Conservation (phyloP, 2,329 filamentous ascomycete genomes). For the Beauveria australis region DNA sequence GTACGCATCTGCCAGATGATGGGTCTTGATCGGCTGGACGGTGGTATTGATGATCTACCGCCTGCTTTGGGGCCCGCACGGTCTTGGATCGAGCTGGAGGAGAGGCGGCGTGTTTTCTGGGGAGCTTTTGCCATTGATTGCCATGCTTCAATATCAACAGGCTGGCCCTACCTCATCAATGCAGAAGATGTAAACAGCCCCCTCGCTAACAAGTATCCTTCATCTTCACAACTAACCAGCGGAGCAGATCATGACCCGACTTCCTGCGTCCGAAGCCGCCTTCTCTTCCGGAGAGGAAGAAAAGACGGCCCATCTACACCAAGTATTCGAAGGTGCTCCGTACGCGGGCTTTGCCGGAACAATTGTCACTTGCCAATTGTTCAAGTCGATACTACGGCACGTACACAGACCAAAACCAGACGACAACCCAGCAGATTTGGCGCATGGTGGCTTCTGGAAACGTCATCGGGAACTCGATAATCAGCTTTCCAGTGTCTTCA, state of each 20-base stretch:
- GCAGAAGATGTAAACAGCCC: constrained; percentile 50
- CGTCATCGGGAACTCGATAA: constrained; percentile 79
- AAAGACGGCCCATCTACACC: constrained; percentile 52
- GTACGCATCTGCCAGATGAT: constrained; percentile 72
- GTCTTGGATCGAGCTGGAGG: constrained; percentile 70
- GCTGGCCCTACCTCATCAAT: constrained; percentile 79
- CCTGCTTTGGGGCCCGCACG: constrained; percentile 64
- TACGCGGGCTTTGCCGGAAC: constrained; percentile 68
- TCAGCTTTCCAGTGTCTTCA: constrained; percentile 65
- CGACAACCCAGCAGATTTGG: constrained; percentile 66
- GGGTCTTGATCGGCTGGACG: constrained; percentile 72
- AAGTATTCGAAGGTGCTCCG: constrained; percentile 52
- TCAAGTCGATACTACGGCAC: constrained; percentile 75
- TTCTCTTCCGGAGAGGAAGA: constrained; percentile 61
- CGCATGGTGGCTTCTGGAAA: constrained; percentile 73
- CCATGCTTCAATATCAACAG: constrained; percentile 80
- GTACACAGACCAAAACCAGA: constrained; percentile 62
- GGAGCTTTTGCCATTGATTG: constrained; percentile 72
- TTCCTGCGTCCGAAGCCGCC: constrained; percentile 73
- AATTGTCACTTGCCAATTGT: constrained; percentile 66
- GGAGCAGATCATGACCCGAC: constrained; percentile 58
- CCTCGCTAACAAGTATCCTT: neutral
- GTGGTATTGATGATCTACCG: constrained; percentile 55
- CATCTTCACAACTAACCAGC: neutral
- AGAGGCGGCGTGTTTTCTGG: constrained; percentile 82